These are phyloP conservation scores for Colletotrichum tofieldiae DNA, from an alignment of 2,329 filamentous ascomycete genomes.

Conservation along the genomic window DNA sequence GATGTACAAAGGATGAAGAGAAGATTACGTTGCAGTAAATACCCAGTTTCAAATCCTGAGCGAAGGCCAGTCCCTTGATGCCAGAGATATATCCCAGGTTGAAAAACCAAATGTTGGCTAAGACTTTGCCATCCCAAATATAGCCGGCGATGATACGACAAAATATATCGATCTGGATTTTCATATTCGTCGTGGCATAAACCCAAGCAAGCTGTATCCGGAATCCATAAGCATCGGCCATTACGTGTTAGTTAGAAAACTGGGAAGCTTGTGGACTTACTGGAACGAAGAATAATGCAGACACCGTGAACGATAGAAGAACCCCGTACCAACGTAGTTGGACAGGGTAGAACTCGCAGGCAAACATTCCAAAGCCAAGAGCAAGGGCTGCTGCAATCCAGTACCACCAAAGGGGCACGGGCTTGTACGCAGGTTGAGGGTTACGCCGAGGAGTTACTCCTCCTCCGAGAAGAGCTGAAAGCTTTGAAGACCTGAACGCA, in stretches of 20 bases:
- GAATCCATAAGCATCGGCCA: not conserved
- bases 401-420: slow-evolving; percentile 50
- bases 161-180: slow-evolving; percentile 62
- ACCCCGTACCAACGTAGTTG: slow-evolving; percentile 53
- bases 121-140: slow-evolving; percentile 60
- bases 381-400: slow-evolving; percentile 41
- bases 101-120: slow-evolving; percentile 57
- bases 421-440: slow-evolving; percentile 43
- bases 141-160: slow-evolving; percentile 63
- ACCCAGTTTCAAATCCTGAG: slow-evolving; percentile 63
- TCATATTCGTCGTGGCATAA: slow-evolving; percentile 59
- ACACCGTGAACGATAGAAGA: slow-evolving; percentile 48
- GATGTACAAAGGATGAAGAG: not conserved
- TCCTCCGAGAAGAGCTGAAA: not conserved
- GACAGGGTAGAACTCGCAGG: slow-evolving; percentile 51
- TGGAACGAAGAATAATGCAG: slow-evolving; percentile 50
- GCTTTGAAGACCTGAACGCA: slow-evolving; percentile 3
- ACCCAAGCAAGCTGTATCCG: slow-evolving; percentile 49
- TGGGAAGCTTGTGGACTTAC: slow-evolving; percentile 48
- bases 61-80: slow-evolving; percentile 59
- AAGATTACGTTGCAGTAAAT: slow-evolving; percentile 54
- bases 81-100: slow-evolving; percentile 58
- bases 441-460: not conserved
- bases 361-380: slow-evolving; percentile 49
- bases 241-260: slow-evolving; percentile 41